phyloP scores from a whole-genome alignment of 371 early-diverging fungal genomes.

The Mucor piriformis region DNA sequence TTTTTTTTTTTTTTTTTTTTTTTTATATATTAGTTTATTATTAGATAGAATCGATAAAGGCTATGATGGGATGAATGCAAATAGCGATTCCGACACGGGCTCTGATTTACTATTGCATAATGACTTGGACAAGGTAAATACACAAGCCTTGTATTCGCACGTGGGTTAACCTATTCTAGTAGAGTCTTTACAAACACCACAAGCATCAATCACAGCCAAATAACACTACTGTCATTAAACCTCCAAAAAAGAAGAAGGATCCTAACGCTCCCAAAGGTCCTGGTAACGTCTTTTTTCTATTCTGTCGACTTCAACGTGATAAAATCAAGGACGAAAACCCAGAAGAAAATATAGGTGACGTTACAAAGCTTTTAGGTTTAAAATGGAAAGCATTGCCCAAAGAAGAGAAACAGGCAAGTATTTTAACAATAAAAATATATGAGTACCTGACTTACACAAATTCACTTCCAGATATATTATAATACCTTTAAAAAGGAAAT shows the following conservation, averaged over 20 bases:
- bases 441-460: not conserved
- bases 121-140: constrained; percentile 22
- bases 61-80: constrained; percentile 13
- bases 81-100: constrained; percentile 30
- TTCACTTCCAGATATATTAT: constrained; percentile 46
- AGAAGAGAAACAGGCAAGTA: constrained; percentile 58
- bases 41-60: constrained; percentile 36
- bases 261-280: constrained; percentile 73
- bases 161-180: not conserved
- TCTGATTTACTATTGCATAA: constrained; percentile 18
- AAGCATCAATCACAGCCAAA: not conserved
- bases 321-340: constrained; percentile 62
- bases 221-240: constrained; percentile 17
- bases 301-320: constrained; percentile 59
- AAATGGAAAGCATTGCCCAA: constrained; percentile 55
- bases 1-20: not conserved
- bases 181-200: not conserved
- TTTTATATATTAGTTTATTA: constrained; percentile 21
- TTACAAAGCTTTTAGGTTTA: constrained; percentile 52
- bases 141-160: not conserved
- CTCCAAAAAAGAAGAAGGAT: constrained; percentile 54
- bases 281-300: constrained; percentile 69
- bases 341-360: constrained; percentile 52
- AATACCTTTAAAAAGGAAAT: constrained; percentile 54
- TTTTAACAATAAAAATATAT: not conserved